Base-by-base conservation (phyloP, 352 stramenopile species). In the Globisporangium parvum region DNA sequence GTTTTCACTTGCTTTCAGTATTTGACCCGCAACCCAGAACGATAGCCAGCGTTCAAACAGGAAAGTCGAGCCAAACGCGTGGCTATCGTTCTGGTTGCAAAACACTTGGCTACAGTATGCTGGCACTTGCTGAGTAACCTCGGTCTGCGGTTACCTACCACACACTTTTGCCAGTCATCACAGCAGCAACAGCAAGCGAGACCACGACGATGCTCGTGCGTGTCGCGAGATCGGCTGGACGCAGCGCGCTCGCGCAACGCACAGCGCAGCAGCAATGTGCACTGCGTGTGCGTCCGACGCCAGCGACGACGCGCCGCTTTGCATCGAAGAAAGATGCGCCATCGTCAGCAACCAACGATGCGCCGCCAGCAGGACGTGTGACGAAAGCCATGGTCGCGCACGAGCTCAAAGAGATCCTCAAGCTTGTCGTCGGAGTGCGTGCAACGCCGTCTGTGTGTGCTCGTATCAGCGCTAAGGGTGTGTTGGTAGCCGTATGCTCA, bases 381-480 rank as follows among this genome's bases (percentile, higher is more conserved):
- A 78, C 73, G 17, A 69, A 65, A 39, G 65, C 73, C 35, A 75
- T 78, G 66, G 59, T 89, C 26, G 40, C 70, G 4, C 70, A 57
- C 37, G 80, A 91, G 65, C 55, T 76, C 51, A 73, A 75, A 26
- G 80, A 85, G 58, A 73, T 88, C 49, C 53, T 74, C 37, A 88
- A 87, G 68, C 73, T 91, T 53, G 66, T 82, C 50, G 47, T 87
- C 12, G 71, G 73, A 26, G 72, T 82, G 63, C 53, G 66, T n/a
- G n/a, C n/a, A n/a, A n/a, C n/a, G n/a, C n/a, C n/a, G n/a, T 51
- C 2, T 24, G 49, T 20, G 31, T 37, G 6, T 37, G 31, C 11
- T 37, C 11, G 31, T 37, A 37, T 10, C 4, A 12, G 11, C 9
- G 31, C 9, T 37, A 1, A 12, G 31, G 2, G 31, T 12, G 31